Base-by-base conservation (phyloP, 805 yeast species). In the Zygotorulaspora sp. region DNA sequence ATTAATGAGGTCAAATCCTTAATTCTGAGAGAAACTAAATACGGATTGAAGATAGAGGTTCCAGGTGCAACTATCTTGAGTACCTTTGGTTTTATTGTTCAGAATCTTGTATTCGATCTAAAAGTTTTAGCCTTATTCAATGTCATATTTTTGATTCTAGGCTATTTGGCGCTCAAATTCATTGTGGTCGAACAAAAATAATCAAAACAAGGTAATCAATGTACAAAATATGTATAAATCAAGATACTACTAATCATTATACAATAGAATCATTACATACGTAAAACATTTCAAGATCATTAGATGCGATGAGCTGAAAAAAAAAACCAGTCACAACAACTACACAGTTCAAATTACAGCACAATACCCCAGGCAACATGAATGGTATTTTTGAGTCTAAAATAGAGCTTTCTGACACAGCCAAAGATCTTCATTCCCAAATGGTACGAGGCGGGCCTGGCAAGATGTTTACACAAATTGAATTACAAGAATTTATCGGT, bases 61-160 rank as follows among this genome's bases (percentile, higher is more conserved):
- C 98, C 98, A 0, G 98, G 98, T 8, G 97, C 98, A 2, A 94
- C 95, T 1, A 92, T 92, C 39, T 71, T 92, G 50, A 84, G 95
- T 49, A 87, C 97, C 0, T 92, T 92, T 67, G 98, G 98, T 0
- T 92, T 92, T 61, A 75, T 85, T 48, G 90, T 86, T 10, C 77
- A 79, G 16, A 92, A 89, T 2, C 74, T 84, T 37, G 62, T 75
- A 61, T 67, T 68, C 23, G 97, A 92, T 58, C 70, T 81, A 19
- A 57, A 70, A 22, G 75, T 75, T 43, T 68, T 92, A 35, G 66
- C 67, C 0, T 70, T 73, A 0, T 78, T 83, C 68, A 71, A 79
- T 20, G 61, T 68, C 1, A 55, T 70, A 1, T 87, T 87, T 59
- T 59, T 83, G 24, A 50, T 76, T 5, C 45, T 77, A 2, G 97